Evolutionary conservation across 2,329 filamentous ascomycete species (phyloP).

Genomic region (Leptographium radiaticola): DNA sequence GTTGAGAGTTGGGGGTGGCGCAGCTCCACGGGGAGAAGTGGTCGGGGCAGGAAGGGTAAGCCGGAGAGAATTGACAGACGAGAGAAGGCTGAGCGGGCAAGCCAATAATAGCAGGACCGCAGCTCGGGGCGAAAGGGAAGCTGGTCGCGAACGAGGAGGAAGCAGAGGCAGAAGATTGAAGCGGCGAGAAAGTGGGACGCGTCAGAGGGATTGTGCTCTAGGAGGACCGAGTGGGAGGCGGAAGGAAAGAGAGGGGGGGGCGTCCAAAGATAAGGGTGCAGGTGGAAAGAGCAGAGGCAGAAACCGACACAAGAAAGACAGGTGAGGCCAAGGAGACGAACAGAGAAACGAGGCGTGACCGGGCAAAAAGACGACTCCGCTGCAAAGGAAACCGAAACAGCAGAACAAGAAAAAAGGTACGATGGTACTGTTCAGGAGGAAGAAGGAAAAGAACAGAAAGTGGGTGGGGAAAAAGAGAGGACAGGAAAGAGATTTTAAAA

Average conservation of each 20-base stretch:
- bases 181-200: neutral
- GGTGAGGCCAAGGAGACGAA: conserved; percentile 21
- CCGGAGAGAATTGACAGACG: neutral
- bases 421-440: conserved; percentile 8
- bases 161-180: neutral
- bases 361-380: conserved; percentile 8
- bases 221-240: neutral
- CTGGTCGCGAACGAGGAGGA: neutral
- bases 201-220: neutral
- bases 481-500: neutral
- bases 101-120: neutral
- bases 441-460: neutral
- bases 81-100: neutral
- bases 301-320: conserved; percentile 20
- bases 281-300: conserved; percentile 21
- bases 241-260: neutral
- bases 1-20: neutral
- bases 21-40: neutral
- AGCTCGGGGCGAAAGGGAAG: neutral
- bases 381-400: conserved; percentile 8
- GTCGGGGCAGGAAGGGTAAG: neutral
- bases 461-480: neutral
- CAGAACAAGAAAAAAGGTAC: conserved; percentile 10
- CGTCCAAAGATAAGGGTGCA: neutral
- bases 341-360: conserved; percentile 6